Base-by-base conservation (phyloP, 1,284 basidiomycete genomes). In the Volvariella surrecta region DNA sequence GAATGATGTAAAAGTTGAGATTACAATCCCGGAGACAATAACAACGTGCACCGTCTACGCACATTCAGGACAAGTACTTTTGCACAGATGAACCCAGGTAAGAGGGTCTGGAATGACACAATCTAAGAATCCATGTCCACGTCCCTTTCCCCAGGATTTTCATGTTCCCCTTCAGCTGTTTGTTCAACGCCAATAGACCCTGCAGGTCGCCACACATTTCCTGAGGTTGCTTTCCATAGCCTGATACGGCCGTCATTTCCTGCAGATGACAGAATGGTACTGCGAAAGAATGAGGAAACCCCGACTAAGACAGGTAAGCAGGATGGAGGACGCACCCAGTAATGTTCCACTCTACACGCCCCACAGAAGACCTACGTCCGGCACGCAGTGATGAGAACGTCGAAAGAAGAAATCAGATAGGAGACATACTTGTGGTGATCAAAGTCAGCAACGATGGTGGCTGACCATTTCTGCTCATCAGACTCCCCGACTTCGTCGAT, bases 171-270 rank as follows among this genome's bases (percentile, higher is more conserved):
- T 48, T 83, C 79, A 46, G 81, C 77, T 3, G 71, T 67, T 50
- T 87, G 80, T 54, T 88, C 84, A 34, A 88, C 82, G 37, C 81
- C 81, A 43, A 89, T 76, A 47, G 79, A 79, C 3, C 87, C 87
- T 20, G 84, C 84, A 3, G 82, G 70, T 48, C 82, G 66, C 86
- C 86, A 89, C 11, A 86, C 79, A 43, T 71, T 82, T 6, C 80
- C 81, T 11, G 72, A 72, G 0, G 80, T 82, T 11, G 84, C 83
- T 61, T 95, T 95, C 87, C 91, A 96, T 30, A 96, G 62, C 16
- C 90, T 72, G 22, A 96, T 77, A 11, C 84, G 76, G 0, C 91
- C 93, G 49, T 96, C 93, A 50, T 93, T 92, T 3, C 90, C 90
- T 1, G 85, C 81, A 0, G 89, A 91, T 1, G 89, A 89, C 11